Base-by-base conservation (phyloP, 306 rosid genomes). In the Purshia tridentata region DNA sequence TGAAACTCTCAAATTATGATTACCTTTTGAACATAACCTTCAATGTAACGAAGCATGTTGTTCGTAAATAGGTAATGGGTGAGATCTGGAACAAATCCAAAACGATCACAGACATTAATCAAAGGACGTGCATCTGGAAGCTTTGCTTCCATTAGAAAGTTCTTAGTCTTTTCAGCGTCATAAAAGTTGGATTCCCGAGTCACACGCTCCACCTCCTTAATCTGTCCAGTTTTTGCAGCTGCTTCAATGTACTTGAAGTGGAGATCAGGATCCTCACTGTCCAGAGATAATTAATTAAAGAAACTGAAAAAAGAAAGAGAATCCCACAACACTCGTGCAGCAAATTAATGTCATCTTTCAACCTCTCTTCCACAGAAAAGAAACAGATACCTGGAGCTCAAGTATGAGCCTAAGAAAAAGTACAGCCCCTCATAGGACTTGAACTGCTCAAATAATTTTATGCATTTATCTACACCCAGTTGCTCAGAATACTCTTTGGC, bases 21-120 rank as follows among this genome's bases (percentile, higher is more conserved):
- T 88, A 95, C 99, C 99, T 95, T 95, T 78, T 95, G 99, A 74
- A 95, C 99, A 84, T 95, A 95, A 69, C 99, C 99, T 86, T 95
- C 99, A 70, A 95, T 95, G 53, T 95, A 95, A 29, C 99, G 95
- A 76, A 95, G 99, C 99, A 95, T 95, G 84, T 95, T 95, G 87
- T 76, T 95, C 65, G 96, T 87, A 82, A 90, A 95, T 53, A 95
- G 86, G 82, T 91, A 88, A 80, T 90, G 99, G 39, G 98, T 91
- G 72, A 95, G 93, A 84, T 95, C 98, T 7, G 99, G 99, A 80
- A 95, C 99, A 80, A 90, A 95, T 65, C 99, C 99, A 79, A 95
- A 95, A 71, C 99, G 96, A 64, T 95, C 99, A 79, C 98, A 95
- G 69, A 95, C 99, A 87, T 95, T 95, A 66, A 95, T 95, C 60